Percentiles rank a stretch among this genome's conserved stretches.
Evolutionary conservation across 1,284 basidiomycete genomes (phyloP).

Genomic region (Pholiota adiposa): DNA sequence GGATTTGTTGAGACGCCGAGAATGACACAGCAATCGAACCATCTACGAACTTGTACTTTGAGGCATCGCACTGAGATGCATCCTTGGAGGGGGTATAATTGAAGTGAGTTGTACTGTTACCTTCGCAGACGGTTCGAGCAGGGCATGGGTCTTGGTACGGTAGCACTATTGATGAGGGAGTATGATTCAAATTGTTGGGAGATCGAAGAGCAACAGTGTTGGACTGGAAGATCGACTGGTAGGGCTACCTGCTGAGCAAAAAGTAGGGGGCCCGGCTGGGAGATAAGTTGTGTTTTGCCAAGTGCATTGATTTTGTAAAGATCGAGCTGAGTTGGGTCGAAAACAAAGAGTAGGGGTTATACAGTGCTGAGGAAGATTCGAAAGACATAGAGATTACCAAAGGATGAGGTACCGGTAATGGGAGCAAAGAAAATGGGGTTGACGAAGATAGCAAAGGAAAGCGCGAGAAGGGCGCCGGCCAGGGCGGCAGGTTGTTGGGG

Average conservation of each 20-base stretch:
- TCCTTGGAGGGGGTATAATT: constrained; percentile 22
- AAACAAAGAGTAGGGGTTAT: constrained; percentile 28
- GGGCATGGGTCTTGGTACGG: constrained; percentile 30
- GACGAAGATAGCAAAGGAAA: no score
- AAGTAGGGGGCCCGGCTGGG: constrained; percentile 69
- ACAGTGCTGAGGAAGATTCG: constrained; percentile 27
- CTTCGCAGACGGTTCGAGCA: constrained; percentile 26
- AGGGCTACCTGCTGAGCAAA: constrained; percentile 78
- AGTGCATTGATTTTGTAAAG: constrained; percentile 49
- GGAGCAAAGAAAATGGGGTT: constrained; percentile 17
- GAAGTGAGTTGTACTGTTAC: constrained; percentile 3
- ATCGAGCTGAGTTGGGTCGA: background rate
- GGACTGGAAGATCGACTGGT: constrained; percentile 45
- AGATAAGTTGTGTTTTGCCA: constrained; percentile 60
- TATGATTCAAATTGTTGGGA: constrained; percentile 56
- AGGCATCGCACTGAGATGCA: constrained; percentile 43
- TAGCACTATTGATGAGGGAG: constrained; percentile 61
- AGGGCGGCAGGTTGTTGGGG: constrained; percentile 29
- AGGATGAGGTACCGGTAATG: constrained; percentile 24
- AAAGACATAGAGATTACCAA: constrained; percentile 36
- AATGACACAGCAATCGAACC: constrained; percentile 66
- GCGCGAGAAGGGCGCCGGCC: constrained; percentile 25
- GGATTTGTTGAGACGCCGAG: background rate
- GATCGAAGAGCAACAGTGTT: constrained; percentile 45
- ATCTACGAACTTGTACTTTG: constrained; percentile 66